Conservation (phyloP, 2,329 filamentous ascomycete genomes). For the Phoma sp. region DNA sequence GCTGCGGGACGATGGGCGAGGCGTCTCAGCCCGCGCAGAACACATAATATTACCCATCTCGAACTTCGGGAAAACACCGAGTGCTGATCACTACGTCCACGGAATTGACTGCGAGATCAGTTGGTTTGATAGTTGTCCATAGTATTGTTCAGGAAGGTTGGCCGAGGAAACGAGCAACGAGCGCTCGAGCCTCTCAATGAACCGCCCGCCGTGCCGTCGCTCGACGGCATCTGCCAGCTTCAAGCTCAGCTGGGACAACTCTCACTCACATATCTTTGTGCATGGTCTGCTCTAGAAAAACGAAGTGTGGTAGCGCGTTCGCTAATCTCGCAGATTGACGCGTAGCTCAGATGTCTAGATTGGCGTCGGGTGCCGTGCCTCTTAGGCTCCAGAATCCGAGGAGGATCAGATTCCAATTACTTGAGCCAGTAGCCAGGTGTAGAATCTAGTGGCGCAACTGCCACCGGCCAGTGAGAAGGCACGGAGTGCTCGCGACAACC, state of each 20-base stretch:
- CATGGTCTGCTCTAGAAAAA: too few species aligned
- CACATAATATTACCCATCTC: background rate
- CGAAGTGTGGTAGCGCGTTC: background rate
- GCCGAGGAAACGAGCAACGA: background rate
- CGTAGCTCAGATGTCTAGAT: background rate
- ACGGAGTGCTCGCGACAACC: slow-evolving; percentile 3
- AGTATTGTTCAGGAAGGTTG: background rate
- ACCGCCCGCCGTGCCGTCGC: background rate
- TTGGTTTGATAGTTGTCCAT: background rate
- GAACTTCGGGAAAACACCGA: background rate
- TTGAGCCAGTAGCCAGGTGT: background rate
- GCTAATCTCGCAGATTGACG: background rate
- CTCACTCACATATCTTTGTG: too few species aligned
- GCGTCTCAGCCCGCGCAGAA: background rate
- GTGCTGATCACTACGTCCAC: background rate
- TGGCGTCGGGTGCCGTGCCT: background rate
- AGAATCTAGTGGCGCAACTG: background rate
- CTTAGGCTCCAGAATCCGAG: too few species aligned
- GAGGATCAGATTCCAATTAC: too few species aligned
- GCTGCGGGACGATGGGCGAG: background rate
- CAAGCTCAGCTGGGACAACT: background rate
- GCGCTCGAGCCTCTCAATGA: background rate
- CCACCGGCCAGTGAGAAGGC: slow-evolving; percentile 2
- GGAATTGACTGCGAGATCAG: slow-evolving; percentile 3
- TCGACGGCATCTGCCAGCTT: slow-evolving; percentile 1